Evolutionary conservation across 805 yeast species (phyloP).

Genomic region (Ogataea ganodermae): DNA sequence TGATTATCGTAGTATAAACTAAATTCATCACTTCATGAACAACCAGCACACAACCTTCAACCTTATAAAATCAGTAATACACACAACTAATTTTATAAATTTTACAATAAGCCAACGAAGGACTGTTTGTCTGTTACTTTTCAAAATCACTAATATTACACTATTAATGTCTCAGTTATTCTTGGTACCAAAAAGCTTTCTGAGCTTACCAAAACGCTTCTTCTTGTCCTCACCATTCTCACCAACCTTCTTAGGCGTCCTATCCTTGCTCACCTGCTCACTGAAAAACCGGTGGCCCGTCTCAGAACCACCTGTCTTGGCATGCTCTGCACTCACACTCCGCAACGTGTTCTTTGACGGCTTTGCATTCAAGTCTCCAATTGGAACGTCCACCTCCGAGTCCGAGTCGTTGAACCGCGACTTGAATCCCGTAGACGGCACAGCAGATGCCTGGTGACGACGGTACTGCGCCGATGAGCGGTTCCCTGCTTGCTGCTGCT

Average conservation of each 20-base stretch:
- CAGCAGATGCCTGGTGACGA: constrained; percentile 4
- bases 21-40: no score
- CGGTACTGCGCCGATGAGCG: not conserved
- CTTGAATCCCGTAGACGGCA: constrained; percentile 42
- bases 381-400: constrained; percentile 40
- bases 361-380: constrained; percentile 18
- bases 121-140: no score
- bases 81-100: no score
- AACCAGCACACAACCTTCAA: no score
- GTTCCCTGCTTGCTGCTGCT: constrained; percentile 7
- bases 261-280: constrained; percentile 23
- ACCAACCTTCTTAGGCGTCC: not conserved
- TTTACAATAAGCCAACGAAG: no score
- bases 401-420: constrained; percentile 68
- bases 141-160: not conserved
- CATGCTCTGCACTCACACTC: constrained; percentile 27
- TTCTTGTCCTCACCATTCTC: constrained; percentile 29
- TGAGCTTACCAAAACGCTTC: constrained; percentile 36
- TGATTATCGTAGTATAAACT: no score
- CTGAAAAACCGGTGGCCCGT: constrained; percentile 29
- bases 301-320: constrained; percentile 9
- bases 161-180: not conserved
- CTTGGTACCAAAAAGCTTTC: constrained; percentile 36
- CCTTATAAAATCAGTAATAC: no score
- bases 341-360: constrained; percentile 28